A percentile compares a stretch with the other conserved stretches of the same genome.
These are phyloP conservation scores for Cladosporium phlei DNA, from an alignment of 2,329 filamentous ascomycete species.

Conservation along the genomic window DNA sequence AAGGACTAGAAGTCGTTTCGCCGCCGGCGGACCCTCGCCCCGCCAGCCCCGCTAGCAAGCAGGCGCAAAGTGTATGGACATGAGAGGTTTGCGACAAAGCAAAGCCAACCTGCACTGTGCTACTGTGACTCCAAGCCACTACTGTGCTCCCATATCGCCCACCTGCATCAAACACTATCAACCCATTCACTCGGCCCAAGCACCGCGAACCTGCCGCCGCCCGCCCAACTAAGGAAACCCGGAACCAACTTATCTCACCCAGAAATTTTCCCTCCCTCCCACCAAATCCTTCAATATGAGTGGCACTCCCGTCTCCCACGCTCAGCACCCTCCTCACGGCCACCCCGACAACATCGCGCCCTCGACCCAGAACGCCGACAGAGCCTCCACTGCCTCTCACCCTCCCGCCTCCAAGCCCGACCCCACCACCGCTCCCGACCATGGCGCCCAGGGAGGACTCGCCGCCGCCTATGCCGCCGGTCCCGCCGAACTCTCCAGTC, in stretches of 20 bases:
- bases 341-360: constrained; percentile 25
- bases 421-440: constrained; percentile 23
- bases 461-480: constrained; percentile 46
- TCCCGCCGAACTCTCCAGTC: constrained; percentile 51
- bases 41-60: too few relatives aligned
- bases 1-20: too few relatives aligned
- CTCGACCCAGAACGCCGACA: constrained; percentile 25
- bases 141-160: too few relatives aligned
- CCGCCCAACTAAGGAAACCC: constrained; percentile 10
- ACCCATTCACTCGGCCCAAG: neutral
- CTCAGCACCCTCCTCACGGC: constrained; percentile 19
- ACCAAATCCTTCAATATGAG: constrained; percentile 7
- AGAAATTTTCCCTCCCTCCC: neutral
- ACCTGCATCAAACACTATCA: neutral
- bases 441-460: constrained; percentile 46
- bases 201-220: constrained; percentile 8
- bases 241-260: neutral
- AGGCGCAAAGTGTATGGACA: too few relatives aligned
- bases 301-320: constrained; percentile 14
- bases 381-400: constrained; percentile 30
- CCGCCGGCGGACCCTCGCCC: too few relatives aligned
- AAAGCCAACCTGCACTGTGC: neutral
- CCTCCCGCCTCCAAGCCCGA: constrained; percentile 30
- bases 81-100: too few relatives aligned
- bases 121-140: constrained; percentile 3